Conservation (phyloP, 306 rosid genomes). For the Castanea sativa region DNA sequence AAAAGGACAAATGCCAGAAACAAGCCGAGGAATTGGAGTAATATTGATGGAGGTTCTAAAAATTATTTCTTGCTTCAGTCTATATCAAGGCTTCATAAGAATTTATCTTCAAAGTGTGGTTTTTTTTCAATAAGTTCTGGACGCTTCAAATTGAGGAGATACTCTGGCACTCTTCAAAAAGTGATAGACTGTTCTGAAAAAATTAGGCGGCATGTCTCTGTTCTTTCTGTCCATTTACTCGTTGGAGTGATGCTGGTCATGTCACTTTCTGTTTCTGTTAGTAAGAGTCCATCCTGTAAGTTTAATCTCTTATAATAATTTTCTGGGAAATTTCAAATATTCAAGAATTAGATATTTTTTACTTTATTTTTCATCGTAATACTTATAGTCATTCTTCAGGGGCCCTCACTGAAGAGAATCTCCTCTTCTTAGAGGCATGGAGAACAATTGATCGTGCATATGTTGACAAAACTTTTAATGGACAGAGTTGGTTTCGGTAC, state of each 20-base stretch:
- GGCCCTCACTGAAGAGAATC: slow-evolving; percentile 86
- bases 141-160: slow-evolving; percentile 24
- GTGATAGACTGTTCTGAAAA: slow-evolving; percentile 35
- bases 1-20: background rate
- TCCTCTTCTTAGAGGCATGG: slow-evolving; percentile 96
- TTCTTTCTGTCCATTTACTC: slow-evolving; percentile 43
- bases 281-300: slow-evolving; percentile 59
- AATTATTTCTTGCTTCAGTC: slow-evolving; percentile 33
- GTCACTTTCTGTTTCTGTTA: slow-evolving; percentile 65
- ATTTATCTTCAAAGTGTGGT: slow-evolving; percentile 23
- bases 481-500: slow-evolving; percentile 96
- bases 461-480: slow-evolving; percentile 85
- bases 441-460: slow-evolving; percentile 91
- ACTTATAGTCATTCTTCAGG: slow-evolving; percentile 28
- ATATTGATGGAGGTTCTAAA: slow-evolving; percentile 13
- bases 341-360: slow-evolving; percentile 1
- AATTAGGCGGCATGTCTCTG: slow-evolving; percentile 35
- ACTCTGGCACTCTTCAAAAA: slow-evolving; percentile 26
- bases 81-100: slow-evolving; percentile 25
- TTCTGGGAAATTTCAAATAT: background rate
- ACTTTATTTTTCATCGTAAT: background rate
- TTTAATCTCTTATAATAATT: slow-evolving; percentile 9
- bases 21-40: slow-evolving; percentile 13
- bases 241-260: slow-evolving; percentile 68
- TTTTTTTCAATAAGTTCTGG: slow-evolving; percentile 39